Evolutionary conservation across 768 basidiomycete genomes (phyloP), one percentile per base, ranked within the genome.

Genomic region (Suillus plorans): DNA sequence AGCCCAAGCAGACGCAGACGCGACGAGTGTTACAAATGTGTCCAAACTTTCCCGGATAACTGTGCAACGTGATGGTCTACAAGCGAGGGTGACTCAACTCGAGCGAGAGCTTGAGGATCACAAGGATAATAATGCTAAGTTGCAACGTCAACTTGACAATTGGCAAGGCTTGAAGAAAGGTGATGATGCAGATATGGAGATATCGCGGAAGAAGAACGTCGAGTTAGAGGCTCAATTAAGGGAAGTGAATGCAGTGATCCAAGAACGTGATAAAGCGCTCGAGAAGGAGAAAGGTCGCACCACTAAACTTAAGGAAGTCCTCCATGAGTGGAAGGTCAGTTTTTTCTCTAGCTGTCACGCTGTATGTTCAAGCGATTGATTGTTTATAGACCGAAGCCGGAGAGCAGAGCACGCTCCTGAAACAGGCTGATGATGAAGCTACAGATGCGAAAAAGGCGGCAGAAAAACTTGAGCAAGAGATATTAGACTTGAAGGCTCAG

Each of bases 121-220:
- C 28, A 84, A 85, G 65, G 84, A 86, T 7, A 80, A 81, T 12
- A 84, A 82, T 57, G 75, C 76, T 5, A 83, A 89, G 49, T 77
- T 91, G 44, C 81, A 84, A 59, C 82, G 83, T 18, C 91, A 93
- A 68, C 77, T 92, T 10, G 84, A 84, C 49, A 85, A 88, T 70
- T 91, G 89, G 89, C 82, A 89, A 69, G 81, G 74, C 34, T 74
- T 91, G 20, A 91, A 92, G 69, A 86, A 78, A 34, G 86, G 85
- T 57, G 89, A 86, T 56, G 86, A 82, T 13, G 83, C 79, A 20
- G 86, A 89, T 39, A 78, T 82, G 10, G 89, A 88, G 61, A 73
- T 76, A 7, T 75, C 82, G 60, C 81, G 86, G 49, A 87, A 86
- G 70, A 78, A 80, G 63, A 83, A 84, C 12, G 76, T 82, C 12